Conservation (phyloP, 257 asterid species). For the Buddleja alternifolia region DNA sequence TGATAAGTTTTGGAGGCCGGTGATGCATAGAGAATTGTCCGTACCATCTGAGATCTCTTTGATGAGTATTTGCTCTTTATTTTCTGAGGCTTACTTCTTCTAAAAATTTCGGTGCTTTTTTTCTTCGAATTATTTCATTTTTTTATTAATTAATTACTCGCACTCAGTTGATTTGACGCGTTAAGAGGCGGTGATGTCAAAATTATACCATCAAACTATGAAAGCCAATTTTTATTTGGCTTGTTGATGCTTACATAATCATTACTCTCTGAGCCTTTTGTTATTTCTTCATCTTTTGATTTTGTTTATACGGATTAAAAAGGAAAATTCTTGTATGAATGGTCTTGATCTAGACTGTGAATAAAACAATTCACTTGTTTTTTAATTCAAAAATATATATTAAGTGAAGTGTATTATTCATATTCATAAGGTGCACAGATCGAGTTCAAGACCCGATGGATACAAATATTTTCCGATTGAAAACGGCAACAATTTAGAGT, state of each 20-base stretch:
- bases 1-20: slow-evolving; percentile 30
- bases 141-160: not conserved
- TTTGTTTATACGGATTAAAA: no score
- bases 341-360: no score
- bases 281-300: not conserved
- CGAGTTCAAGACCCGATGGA: no score
- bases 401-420: no score
- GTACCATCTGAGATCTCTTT: slow-evolving; percentile 73
- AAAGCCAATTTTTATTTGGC: slow-evolving; percentile 36
- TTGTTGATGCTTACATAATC: slow-evolving; percentile 32
- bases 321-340: no score
- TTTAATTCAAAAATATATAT: no score
- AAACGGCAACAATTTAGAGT: slow-evolving; percentile 67
- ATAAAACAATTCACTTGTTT: no score
- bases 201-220: slow-evolving; percentile 50
- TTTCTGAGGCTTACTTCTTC: slow-evolving; percentile 51
- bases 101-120: not conserved
- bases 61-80: slow-evolving; percentile 29
- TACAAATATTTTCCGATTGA: no score
- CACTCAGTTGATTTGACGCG: no score
- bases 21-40: slow-evolving; percentile 71
- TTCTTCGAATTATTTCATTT: not conserved
- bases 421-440: no score
- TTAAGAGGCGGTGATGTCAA: slow-evolving; percentile 35
- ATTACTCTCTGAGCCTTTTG: slow-evolving; percentile 36